Conservation (phyloP, 225 moss, liverwort and hornwort species). For the Polytrichum commune region DNA sequence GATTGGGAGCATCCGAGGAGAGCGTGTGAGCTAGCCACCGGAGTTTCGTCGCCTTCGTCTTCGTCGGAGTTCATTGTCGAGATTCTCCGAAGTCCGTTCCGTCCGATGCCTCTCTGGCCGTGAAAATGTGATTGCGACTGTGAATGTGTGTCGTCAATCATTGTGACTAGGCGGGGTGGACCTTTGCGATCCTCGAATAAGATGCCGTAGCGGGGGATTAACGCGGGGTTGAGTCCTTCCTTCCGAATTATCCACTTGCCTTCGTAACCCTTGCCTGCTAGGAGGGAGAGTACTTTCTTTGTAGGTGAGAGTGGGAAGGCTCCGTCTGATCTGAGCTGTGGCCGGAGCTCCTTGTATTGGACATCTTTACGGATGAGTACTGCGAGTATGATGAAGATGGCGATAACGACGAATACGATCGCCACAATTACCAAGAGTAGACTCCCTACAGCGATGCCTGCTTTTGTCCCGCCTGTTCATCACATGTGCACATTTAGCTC, state of each 20-base stretch:
- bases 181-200: constrained; percentile 94
- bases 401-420: constrained; percentile 52
- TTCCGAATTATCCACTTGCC: constrained; percentile 63
- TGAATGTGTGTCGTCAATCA: constrained; percentile 34
- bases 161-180: constrained; percentile 58
- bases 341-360: constrained; percentile 65
- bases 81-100: constrained; percentile 46
- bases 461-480: constrained; percentile 63
- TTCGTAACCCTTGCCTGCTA: constrained; percentile 58
- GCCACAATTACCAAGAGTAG: constrained; percentile 58
- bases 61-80: constrained; percentile 37
- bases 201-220: constrained; percentile 75
- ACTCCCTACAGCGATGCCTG: constrained; percentile 78
- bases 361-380: constrained; percentile 55
- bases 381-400: constrained; percentile 61
- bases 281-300: constrained; percentile 28
- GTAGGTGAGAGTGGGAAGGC: constrained; percentile 15
- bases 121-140: no score
- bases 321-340: constrained; percentile 25
- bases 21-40: constrained; percentile 22
- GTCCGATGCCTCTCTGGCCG: constrained; percentile 35
- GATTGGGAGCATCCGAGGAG: constrained; percentile 59
- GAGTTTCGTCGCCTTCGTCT: constrained; percentile 42
- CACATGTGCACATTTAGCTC: not conserved
- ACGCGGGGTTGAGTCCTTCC: constrained; percentile 44